Base-by-base conservation (phyloP, 352 stramenopile species). In the Globisporangium okanoganense region DNA sequence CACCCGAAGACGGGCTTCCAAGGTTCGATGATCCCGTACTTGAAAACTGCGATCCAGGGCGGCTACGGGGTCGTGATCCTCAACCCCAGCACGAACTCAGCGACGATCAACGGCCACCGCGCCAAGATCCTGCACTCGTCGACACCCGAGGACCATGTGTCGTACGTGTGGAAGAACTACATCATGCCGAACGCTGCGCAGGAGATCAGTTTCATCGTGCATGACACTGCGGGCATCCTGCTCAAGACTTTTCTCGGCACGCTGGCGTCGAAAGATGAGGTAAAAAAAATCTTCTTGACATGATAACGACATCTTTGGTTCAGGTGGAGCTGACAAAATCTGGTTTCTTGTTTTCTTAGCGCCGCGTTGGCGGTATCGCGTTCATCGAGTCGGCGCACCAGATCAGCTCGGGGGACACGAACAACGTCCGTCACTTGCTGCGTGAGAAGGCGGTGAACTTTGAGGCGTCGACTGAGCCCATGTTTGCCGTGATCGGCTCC, bases 101-200 rank as follows among this genome's bases (percentile, higher is more conserved):
- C 78, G 47, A 72, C 81, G 40, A 85, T 94, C 25, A 92, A 94
- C 54, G 85, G 85, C 54, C 82, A 94, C 56, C 74, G 72, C 58
- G 85, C 81, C 64, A 93, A 94, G 60, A 88, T 95, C 47, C 70
- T 94, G 50, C 77, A 94, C 69, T 93, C 82, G 12, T 61, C 71
- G 1, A 86, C 85, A 20, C 87, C 87, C 0, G 83, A 94, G 29
- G 85, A 88, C 18, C 87, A 95, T 55, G 73, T 94, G 0, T 64
- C 78, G 35, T 90, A 94, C 68, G 85, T 94, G 2, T 95, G 83
- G 83, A 94, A 92, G 61, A 91, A 93, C 63, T 93, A 93, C 66
- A 84, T 95, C 31, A 72, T 79, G 65, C 85, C 85, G 5, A 92
- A 89, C 53, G 78, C 82, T 1, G 87, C 85, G 2, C 79, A 90